Evolutionary conservation across 768 basidiomycete species (phyloP), one percentile per base, ranked within the genome.

Genomic region (Podaxis sp.): DNA sequence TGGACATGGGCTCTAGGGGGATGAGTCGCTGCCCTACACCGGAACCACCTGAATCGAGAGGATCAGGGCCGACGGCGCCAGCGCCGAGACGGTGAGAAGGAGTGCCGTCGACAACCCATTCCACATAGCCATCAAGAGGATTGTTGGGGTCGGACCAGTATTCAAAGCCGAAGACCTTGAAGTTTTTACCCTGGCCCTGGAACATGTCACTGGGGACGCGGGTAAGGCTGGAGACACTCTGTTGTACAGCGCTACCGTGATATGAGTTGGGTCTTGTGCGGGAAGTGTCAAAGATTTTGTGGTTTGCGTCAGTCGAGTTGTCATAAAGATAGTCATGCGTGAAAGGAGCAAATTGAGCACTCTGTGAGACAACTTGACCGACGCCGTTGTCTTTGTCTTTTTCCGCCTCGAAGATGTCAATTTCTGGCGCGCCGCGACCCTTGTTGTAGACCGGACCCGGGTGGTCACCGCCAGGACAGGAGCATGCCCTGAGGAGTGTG

Each of bases 351-450:
- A 90, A 86, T 71, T 92, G 92, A 22, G 83, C 85, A 1, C 84
- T 86, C 74, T 92, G 91, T n/a, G 89, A 92, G 7, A 87, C 87
- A 56, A 84, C 81, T 62, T 82, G 83, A 22, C 83, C 89, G 1
- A 67, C 51, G 12, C 64, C 61, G 61, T 65, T 59, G 52, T 71
- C 69, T 64, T 89, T 88, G 77, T 87, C 84, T 69, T 80, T 81
- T 70, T 91, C 87, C 0, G 87, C 89, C 74, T 95, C 92, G 63
- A 93, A 80, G 63, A 93, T 80, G 72, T 94, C 92, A 69, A 95
- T 92, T 74, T 95, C 91, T 3, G 92, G 92, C 0, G 89, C 86
- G 3, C 87, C 87, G 53, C 92, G 87, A 11, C 92, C 92, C 38
- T 75, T 69, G 15, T 64, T 68, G 52, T 69, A 63, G 17, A 66